Evolutionary conservation across 2,329 filamentous ascomycete species (phyloP).

Genomic region (Lecanosticta acicola): DNA sequence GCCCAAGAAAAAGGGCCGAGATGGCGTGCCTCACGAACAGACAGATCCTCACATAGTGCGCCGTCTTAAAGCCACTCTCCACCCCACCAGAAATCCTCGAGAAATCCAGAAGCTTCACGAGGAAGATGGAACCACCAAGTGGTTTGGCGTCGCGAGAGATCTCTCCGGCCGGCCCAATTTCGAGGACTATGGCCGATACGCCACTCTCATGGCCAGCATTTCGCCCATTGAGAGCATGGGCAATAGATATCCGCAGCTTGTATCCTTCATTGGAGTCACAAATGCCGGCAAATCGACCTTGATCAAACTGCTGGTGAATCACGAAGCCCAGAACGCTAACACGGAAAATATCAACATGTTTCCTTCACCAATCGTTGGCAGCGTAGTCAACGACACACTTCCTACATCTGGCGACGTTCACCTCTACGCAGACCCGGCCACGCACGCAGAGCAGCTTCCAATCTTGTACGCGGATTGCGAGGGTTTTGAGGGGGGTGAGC

Average conservation of each 20-base stretch:
- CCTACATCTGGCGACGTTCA: constrained; percentile 50
- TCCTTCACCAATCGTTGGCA: constrained; percentile 43
- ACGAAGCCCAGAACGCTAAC: constrained; percentile 30
- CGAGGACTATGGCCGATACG: constrained; percentile 43
- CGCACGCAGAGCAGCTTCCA: constrained; percentile 36
- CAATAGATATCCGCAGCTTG: constrained; percentile 30
- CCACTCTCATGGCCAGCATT: constrained; percentile 38
- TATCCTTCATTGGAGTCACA: constrained; percentile 33
- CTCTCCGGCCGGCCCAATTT: constrained; percentile 31
- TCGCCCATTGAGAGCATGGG: constrained; percentile 23
- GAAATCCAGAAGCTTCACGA: constrained; percentile 33
- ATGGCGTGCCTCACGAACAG: constrained; percentile 36
- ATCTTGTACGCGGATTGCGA: constrained; percentile 51
- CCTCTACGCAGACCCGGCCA: constrained; percentile 47
- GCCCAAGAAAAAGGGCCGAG: constrained; percentile 30
- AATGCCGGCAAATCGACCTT: constrained; percentile 48
- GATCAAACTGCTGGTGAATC: constrained; percentile 45
- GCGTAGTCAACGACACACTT: constrained; percentile 34
- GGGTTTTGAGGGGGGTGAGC: constrained; percentile 48
- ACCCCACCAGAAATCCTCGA: constrained; percentile 24
- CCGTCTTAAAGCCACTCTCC: constrained; percentile 26
- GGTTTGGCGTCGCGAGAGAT: constrained; percentile 36
- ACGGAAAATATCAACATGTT: constrained; percentile 29
- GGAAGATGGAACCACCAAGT: constrained; percentile 35
- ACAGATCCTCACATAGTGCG: constrained; percentile 29